Conservation (phyloP, 768 basidiomycete species). For the Rhodosporidiobolus sp. region DNA sequence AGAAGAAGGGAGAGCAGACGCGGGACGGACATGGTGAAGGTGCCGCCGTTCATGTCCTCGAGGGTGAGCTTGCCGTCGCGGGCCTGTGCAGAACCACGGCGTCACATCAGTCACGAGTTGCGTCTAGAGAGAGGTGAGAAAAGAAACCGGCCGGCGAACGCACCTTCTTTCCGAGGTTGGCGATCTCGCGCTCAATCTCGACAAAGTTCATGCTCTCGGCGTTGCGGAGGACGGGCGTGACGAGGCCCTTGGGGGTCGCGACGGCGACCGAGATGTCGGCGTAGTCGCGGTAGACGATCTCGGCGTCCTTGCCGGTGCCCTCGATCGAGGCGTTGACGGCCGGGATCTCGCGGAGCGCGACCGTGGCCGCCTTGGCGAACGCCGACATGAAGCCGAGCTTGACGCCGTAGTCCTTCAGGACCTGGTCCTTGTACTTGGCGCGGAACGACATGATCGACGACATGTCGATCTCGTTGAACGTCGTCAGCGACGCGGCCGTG, state of each 20-base stretch:
- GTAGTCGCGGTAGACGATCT: constrained; percentile 86
- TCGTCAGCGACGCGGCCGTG: constrained; percentile 90
- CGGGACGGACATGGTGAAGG: constrained; percentile 86
- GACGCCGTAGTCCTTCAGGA: constrained; percentile 86
- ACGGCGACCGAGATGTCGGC: constrained; percentile 95
- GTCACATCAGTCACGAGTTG: too few relatives aligned
- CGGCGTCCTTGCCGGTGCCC: constrained; percentile 59
- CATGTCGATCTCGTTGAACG: constrained; percentile 99
- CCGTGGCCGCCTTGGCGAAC: constrained; percentile 78
- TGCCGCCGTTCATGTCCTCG: constrained; percentile 96
- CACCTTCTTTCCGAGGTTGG: constrained; percentile 78
- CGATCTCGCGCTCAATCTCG: constrained; percentile 89
- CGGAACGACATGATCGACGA: constrained; percentile 90
- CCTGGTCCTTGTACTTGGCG: constrained; percentile 83
- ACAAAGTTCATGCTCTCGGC: constrained; percentile 80
- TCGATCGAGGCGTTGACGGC: constrained; percentile 92
- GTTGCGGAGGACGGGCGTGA: constrained; percentile 92
- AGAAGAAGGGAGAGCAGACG: background rate
- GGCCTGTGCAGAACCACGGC: constrained; percentile 56
- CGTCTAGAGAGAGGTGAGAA: background rate
- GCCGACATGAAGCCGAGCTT: constrained; percentile 99
- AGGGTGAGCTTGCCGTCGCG: constrained; percentile 88
- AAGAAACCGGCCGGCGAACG: background rate
- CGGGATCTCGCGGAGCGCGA: constrained; percentile 87
- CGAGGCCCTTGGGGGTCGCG: constrained; percentile 93